A percentile compares a stretch with the other conserved stretches of the same genome.
Conservation (phyloP, 148 eudicot species). For the Rhododendron ferrugineum region DNA sequence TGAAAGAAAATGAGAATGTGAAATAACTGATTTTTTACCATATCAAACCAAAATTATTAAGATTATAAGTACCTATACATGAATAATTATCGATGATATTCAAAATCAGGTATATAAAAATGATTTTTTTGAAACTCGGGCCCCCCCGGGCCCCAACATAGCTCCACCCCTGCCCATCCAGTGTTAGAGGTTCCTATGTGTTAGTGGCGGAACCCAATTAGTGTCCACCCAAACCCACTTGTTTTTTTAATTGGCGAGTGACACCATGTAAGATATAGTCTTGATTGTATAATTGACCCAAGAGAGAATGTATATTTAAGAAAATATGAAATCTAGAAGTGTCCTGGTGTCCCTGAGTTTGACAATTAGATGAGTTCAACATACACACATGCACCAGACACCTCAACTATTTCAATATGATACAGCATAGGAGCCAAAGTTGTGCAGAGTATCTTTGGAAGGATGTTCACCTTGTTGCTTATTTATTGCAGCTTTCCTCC, state of each 20-base stretch:
- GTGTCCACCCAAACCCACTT: neutral
- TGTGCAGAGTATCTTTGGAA: neutral
- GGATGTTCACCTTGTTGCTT: neutral
- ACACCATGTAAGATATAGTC: neutral
- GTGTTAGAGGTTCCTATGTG: neutral
- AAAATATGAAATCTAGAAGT: neutral
- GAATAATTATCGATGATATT: too few relatives aligned
- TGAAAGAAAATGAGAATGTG: too few relatives aligned
- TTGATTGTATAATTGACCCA: neutral
- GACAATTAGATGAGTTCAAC: neutral
- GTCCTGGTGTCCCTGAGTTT: neutral
- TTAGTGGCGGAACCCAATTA: neutral
- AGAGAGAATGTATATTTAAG: neutral
- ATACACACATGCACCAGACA: neutral
- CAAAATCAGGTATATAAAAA: too few relatives aligned
- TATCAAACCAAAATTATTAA: too few relatives aligned
- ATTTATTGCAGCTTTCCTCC: conserved; percentile 47
- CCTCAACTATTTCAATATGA: neutral
- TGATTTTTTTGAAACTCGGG: too few relatives aligned
- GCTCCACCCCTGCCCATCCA: neutral
- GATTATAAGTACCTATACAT: too few relatives aligned
- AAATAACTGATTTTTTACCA: too few relatives aligned
- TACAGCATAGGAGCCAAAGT: neutral
- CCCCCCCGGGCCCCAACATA: too few relatives aligned
- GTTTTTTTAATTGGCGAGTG: neutral